A percentile compares a stretch with the other conserved stretches of the same genome.
Evolutionary conservation across 1,284 basidiomycete genomes (phyloP).

Genomic region (Pulchroboletus neoregius): DNA sequence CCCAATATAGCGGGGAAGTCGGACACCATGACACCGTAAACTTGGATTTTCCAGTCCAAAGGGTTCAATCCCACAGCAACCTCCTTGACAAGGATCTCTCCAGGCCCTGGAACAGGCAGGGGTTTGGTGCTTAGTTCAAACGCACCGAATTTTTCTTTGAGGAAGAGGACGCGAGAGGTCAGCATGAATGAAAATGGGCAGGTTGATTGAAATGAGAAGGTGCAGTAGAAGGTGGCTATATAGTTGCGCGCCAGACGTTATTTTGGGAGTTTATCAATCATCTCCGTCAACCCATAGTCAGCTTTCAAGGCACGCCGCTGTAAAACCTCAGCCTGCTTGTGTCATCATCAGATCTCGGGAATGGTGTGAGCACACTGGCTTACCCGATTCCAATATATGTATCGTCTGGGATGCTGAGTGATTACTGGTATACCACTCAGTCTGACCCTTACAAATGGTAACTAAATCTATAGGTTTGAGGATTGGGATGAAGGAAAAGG

Average conservation of each 20-base stretch:
- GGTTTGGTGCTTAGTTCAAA: constrained; percentile 16
- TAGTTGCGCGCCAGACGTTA: not conserved
- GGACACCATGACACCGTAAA: constrained; percentile 21
- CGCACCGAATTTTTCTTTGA: constrained; percentile 24
- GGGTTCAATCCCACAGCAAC: constrained; percentile 24
- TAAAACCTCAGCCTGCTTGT: no score
- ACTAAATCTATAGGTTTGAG: no score
- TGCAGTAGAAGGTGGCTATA: not conserved
- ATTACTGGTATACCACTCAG: no score
- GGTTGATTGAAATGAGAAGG: not conserved
- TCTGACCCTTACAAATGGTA: no score
- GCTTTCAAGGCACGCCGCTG: no score
- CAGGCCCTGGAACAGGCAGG: constrained; percentile 17
- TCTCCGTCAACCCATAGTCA: no score
- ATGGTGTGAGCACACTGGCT: no score
- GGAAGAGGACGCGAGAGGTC: constrained; percentile 18
- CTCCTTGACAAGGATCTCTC: constrained; percentile 30
- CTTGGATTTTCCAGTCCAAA: constrained; percentile 38
- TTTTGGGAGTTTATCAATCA: no score
- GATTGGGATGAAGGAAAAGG: no score
- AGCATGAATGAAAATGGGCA: constrained; percentile 8
- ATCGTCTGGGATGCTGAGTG: no score
- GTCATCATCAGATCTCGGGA: no score
- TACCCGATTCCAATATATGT: no score
- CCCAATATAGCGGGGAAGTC: constrained; percentile 41